These are phyloP conservation scores for Umbelopsis isabellina DNA, from an alignment of 192 early-diverging fungal species.

Conservation along the genomic window DNA sequence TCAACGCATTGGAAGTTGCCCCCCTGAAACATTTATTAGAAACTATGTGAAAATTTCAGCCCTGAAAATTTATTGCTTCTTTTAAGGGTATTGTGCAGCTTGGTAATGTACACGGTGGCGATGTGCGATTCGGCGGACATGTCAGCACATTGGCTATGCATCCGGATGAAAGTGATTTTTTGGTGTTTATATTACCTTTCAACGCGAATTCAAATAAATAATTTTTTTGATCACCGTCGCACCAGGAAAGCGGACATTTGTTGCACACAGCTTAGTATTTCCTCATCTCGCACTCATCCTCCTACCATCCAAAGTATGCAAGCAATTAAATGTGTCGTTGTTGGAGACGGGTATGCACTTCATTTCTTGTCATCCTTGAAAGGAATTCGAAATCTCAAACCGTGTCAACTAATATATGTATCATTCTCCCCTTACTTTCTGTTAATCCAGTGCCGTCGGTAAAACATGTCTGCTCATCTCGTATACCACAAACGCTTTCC, in stretches of 20 bases:
- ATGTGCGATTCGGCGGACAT: too few species aligned
- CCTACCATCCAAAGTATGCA: conserved; percentile 29
- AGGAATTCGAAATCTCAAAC: not conserved
- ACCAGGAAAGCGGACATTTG: conserved; percentile 18
- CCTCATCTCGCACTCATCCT: conserved; percentile 23
- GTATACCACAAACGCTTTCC: conserved; percentile 99
- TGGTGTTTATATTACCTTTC: not conserved
- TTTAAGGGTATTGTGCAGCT: too few species aligned
- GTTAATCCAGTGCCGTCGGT: conserved; percentile 77
- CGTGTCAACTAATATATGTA: not conserved
- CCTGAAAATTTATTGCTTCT: too few species aligned
- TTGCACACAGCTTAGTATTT: conserved; percentile 15
- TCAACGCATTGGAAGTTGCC: too few species aligned
- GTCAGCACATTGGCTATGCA: not conserved
- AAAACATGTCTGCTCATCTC: conserved; percentile 97
- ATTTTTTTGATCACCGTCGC: conserved; percentile 23
- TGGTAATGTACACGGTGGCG: too few species aligned
- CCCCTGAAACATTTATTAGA: too few species aligned
- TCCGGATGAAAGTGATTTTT: not conserved
- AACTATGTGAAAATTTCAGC: too few species aligned
- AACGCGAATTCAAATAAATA: conserved; percentile 8
- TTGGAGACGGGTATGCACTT: conserved; percentile 35
- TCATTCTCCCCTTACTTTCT: not conserved
- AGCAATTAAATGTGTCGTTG: conserved; percentile 41
- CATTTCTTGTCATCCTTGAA: not conserved